These are phyloP conservation scores for Taiozyma sp. DNA, from an alignment of 1,139 yeast species.

Conservation along the genomic window DNA sequence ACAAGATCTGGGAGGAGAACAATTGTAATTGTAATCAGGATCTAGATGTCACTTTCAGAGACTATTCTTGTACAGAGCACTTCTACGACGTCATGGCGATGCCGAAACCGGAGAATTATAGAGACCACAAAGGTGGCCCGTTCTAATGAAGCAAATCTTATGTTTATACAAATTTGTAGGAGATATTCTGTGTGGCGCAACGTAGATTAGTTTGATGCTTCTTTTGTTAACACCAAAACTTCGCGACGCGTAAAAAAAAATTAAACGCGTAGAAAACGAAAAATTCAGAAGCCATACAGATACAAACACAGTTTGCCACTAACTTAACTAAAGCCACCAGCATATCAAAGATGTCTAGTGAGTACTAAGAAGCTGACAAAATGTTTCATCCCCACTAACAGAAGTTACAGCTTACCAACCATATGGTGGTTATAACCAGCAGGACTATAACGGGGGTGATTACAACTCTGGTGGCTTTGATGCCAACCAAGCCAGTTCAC, in stretches of 20 bases:
- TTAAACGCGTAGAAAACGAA: neutral
- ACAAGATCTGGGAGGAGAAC: conserved; percentile 36
- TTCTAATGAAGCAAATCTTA: neutral
- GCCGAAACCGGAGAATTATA: conserved; percentile 51
- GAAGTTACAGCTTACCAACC: conserved; percentile 19
- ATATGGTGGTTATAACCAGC: conserved; percentile 21
- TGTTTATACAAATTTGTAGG: neutral
- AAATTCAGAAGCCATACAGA: neutral
- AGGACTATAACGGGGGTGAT: conserved; percentile 13
- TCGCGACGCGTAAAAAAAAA: neutral
- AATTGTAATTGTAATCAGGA: conserved; percentile 51
- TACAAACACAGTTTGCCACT: neutral
- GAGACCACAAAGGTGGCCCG: conserved; percentile 16
- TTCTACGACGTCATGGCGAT: conserved; percentile 43
- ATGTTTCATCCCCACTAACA: neutral
- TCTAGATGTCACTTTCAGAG: conserved; percentile 30
- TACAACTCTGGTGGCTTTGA: conserved; percentile 27
- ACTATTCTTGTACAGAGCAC: conserved; percentile 42
- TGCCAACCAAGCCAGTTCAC: conserved; percentile 15
- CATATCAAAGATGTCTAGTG: neutral
- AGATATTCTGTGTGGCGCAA: too few species aligned
- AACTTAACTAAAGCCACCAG: neutral
- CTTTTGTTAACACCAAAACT: neutral
- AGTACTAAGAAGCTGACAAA: neutral
- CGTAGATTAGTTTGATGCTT: neutral